Evolutionary conservation across 495 filamentous ascomycete genomes (phyloP), one percentile per base, ranked within the genome.

Genomic region (Rusavskia elegans): DNA sequence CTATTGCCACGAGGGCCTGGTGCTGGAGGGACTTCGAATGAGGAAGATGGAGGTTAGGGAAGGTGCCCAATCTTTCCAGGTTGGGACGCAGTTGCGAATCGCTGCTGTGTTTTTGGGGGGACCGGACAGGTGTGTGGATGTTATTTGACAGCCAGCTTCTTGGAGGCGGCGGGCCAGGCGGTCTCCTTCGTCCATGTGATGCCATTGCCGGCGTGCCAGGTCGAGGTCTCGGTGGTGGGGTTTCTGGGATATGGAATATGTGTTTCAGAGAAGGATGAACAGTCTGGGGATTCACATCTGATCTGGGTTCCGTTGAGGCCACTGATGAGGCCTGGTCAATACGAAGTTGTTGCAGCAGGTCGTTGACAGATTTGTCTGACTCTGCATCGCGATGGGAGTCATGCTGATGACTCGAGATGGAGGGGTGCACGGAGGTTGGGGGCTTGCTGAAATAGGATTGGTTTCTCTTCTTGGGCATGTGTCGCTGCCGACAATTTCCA

Each of bases 221-320:
- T 42, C 83, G 79, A 32, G 83, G 83, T 16, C 66, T 67, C 7
- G 83, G 84, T 11, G 77, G 69, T n/a, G 80, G 78, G 27, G 78
- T 77, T 57, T 88, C 84, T 35, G 82, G 82, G 25, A 87, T 69
- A 45, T 83, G 75, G 30, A 90, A 72, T 40, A 89, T 74, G 32
- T 76, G 70, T 27, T 75, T 63, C 19, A 80, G 58, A 14, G 70
- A 69, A 0, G 77, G 77, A 51, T 77, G 78, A 1, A 82, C 69
- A 0, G 75, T 73, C 46, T 69, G 65, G 19, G 62, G 61, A 1
- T 62, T 52, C 9, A 48, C 53, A 44, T 63, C 52, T 0, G 66
- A 59, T 8, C 61, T 42, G 5, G 61, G 19, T 21, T 36, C 27
- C 3, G n/a, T 25, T 0, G 60, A 52, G 2, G 63, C 59, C 54